Evolutionary conservation across 169 alveolate genomes (phyloP).

Genomic region (Plasmodium coatneyi): DNA sequence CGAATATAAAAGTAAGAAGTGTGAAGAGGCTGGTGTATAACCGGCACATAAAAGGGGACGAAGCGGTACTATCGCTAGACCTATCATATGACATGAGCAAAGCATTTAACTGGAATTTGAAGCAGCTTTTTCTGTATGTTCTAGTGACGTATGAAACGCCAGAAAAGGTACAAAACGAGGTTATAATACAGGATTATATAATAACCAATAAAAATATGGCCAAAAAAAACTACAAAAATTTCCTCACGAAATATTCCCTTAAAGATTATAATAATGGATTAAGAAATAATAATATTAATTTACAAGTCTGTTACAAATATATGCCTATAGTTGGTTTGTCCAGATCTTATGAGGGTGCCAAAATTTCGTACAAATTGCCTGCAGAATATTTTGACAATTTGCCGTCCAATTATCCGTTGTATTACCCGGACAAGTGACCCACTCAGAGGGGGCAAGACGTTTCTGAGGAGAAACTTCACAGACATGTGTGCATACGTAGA

Average conservation of each 20-base stretch:
- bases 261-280: slow-evolving; percentile 70
- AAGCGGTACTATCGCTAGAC: slow-evolving; percentile 61
- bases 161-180: slow-evolving; percentile 36
- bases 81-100: slow-evolving; percentile 72
- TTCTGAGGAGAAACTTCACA: neutral
- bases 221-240: slow-evolving; percentile 22
- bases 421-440: slow-evolving; percentile 57
- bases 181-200: slow-evolving; percentile 61
- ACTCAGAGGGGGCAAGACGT: neutral
- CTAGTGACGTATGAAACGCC: slow-evolving; percentile 73
- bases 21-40: slow-evolving; percentile 59
- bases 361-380: slow-evolving; percentile 53
- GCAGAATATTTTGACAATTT: slow-evolving; percentile 50
- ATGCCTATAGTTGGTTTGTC: slow-evolving; percentile 65
- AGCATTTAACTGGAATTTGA: slow-evolving; percentile 73
- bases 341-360: slow-evolving; percentile 52
- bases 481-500: neutral
- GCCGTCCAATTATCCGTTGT: slow-evolving; percentile 47
- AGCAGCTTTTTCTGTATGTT: slow-evolving; percentile 64
- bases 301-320: slow-evolving; percentile 71
- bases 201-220: slow-evolving; percentile 19
- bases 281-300: slow-evolving; percentile 50
- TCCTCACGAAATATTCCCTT: slow-evolving; percentile 57
- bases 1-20: slow-evolving; percentile 40
- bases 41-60: slow-evolving; percentile 63